phyloP scores from a whole-genome alignment of 1,284 basidiomycete genomes.

The Boletellus deceptivus region DNA sequence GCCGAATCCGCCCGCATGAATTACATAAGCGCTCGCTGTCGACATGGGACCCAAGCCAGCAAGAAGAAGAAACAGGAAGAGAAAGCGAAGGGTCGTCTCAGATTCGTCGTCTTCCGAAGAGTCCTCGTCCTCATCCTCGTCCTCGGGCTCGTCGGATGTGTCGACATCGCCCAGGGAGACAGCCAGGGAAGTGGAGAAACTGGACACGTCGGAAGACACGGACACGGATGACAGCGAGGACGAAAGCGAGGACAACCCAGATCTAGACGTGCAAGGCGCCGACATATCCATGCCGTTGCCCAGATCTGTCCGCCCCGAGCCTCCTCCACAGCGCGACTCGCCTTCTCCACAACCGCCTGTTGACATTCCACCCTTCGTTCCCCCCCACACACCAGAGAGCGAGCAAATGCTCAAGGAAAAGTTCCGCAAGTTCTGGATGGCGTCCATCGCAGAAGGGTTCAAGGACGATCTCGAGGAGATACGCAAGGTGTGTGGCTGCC shows the following conservation, averaged over 20 bases:
- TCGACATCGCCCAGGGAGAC: conserved; percentile 12
- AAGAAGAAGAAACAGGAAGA: conserved; percentile 50
- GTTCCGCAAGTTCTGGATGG: conserved; percentile 81
- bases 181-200: conserved; percentile 1
- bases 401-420: conserved; percentile 58
- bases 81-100: conserved; percentile 49
- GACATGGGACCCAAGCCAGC: conserved; percentile 14
- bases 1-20: neutral
- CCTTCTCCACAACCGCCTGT: conserved; percentile 47
- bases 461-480: conserved; percentile 74
- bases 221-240: conserved; percentile 7
- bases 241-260: conserved; percentile 5
- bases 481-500: conserved; percentile 49
- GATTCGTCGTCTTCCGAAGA: conserved; percentile 46
- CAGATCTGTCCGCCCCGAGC: conserved; percentile 6
- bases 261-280: conserved; percentile 18
- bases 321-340: conserved; percentile 26
- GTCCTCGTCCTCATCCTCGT: conserved; percentile 27
- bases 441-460: conserved; percentile 73
- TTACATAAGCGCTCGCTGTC: too few relatives aligned
- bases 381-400: conserved; percentile 36
- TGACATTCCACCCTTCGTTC: conserved; percentile 52
- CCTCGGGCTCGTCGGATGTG: conserved; percentile 19
- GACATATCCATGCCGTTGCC: conserved; percentile 4
- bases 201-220: neutral